Percentiles rank a stretch among this genome's conserved stretches.
phyloP scores from a whole-genome alignment of 2,329 filamentous ascomycete genomes.

The Rhynchosporium secalis region DNA sequence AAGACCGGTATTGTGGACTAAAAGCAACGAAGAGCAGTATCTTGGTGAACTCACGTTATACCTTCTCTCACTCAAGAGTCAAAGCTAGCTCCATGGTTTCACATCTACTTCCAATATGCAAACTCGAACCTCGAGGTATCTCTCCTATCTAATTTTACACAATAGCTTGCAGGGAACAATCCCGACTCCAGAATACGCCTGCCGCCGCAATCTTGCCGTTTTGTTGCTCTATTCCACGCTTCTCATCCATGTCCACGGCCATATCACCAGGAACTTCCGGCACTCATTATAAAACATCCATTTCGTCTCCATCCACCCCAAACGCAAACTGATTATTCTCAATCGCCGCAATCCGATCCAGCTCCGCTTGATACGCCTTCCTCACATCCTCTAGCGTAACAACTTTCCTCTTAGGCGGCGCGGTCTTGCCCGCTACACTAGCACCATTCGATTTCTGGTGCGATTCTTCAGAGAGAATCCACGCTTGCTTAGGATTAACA shows the following conservation, averaged over 20 bases:
- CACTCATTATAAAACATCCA: slow-evolving; percentile 42
- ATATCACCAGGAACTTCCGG: background rate
- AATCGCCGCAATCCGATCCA: slow-evolving; percentile 86
- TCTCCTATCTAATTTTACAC: slow-evolving; percentile 18
- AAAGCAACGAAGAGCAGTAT: background rate
- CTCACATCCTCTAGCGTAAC: slow-evolving; percentile 84
- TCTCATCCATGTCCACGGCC: background rate
- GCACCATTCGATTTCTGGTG: slow-evolving; percentile 39
- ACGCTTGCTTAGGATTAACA: slow-evolving; percentile 78
- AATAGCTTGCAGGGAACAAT: slow-evolving; percentile 9
- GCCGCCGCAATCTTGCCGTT: slow-evolving; percentile 17
- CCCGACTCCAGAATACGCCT: slow-evolving; percentile 24
- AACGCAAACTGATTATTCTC: slow-evolving; percentile 89
- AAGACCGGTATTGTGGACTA: slow-evolving; percentile 13
- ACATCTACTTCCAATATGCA: background rate
- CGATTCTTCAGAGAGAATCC: slow-evolving; percentile 63
- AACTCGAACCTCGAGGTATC: slow-evolving; percentile 13
- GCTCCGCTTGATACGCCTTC: slow-evolving; percentile 84
- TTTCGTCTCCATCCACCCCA: slow-evolving; percentile 43
- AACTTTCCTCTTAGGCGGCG: slow-evolving; percentile 63
- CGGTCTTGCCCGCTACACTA: slow-evolving; percentile 30
- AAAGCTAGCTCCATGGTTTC: background rate
- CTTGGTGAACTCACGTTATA: background rate
- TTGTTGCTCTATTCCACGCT: background rate
- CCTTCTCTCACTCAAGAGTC: background rate